A percentile compares a stretch with the other conserved stretches of the same genome.
Conservation (phyloP, 2,329 filamentous ascomycete species). For the Fusarium redolens region DNA sequence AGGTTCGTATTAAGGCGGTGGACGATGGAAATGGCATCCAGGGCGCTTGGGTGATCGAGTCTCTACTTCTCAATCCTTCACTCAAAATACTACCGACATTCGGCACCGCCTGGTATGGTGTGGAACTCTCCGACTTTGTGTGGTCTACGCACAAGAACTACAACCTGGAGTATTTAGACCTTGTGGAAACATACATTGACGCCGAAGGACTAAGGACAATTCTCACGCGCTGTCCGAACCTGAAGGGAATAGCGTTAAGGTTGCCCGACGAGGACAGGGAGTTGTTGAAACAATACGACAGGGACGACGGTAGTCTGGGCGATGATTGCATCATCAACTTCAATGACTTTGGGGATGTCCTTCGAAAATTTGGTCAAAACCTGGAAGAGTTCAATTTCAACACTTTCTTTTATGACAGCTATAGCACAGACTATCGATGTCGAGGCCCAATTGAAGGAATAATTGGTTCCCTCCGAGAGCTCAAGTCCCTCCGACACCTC, state of each 20-base stretch:
- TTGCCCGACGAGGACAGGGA: neutral
- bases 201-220: neutral
- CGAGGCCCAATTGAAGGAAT: no score
- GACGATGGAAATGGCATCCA: accelerated
- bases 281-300: no score
- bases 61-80: neutral
- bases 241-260: neutral
- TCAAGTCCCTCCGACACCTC: constrained; percentile 2
- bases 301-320: no score
- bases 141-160: no score
- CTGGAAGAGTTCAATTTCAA: neutral
- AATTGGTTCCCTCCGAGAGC: constrained; percentile 4
- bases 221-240: neutral
- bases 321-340: no score
- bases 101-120: neutral
- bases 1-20: neutral
- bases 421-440: no score
- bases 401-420: neutral
- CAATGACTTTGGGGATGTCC: neutral
- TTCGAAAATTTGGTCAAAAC: neutral
- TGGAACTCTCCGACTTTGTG: no score
- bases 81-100: neutral
- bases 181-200: neutral
- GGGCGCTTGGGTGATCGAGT: neutral
- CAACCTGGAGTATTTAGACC: neutral